Conservation (phyloP, 2,329 filamentous ascomycete species). For the Amesomyces nigricolor region DNA sequence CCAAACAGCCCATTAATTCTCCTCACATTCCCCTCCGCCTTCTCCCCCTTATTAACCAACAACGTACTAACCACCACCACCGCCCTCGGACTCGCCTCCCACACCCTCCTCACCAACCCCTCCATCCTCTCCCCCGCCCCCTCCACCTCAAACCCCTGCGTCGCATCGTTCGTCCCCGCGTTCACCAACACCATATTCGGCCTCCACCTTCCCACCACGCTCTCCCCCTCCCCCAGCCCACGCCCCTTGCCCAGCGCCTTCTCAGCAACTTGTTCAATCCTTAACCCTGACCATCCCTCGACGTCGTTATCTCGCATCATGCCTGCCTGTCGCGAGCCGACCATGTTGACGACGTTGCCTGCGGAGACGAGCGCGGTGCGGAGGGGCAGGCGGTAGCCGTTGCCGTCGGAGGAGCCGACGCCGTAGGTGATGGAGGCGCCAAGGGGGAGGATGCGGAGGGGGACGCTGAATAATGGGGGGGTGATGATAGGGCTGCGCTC, state of each 20-base stretch:
- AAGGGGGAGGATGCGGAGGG: constrained; percentile 40
- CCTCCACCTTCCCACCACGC: constrained; percentile 16
- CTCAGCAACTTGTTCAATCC: constrained; percentile 36
- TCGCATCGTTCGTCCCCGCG: constrained; percentile 41
- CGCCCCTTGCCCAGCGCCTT: constrained; percentile 26
- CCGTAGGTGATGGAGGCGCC: constrained; percentile 42
- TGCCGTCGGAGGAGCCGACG: constrained; percentile 23
- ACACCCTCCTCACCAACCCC: constrained; percentile 34
- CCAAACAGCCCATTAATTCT: constrained; percentile 34
- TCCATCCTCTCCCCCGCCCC: constrained; percentile 32
- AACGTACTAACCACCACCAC: constrained; percentile 33
- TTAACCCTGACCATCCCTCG: constrained; percentile 41
- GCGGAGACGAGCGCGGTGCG: constrained; percentile 29
- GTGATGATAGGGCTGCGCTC: neutral
- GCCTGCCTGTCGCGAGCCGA: constrained; percentile 34
- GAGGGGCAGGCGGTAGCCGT: constrained; percentile 37
- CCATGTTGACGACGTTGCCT: constrained; percentile 36
- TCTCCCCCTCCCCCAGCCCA: neutral
- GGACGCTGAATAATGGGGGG: constrained; percentile 20
- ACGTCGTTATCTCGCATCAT: constrained; percentile 39
- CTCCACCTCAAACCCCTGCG: constrained; percentile 30
- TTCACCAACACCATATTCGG: constrained; percentile 41
- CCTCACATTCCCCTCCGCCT: constrained; percentile 27
- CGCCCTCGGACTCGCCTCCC: constrained; percentile 29
- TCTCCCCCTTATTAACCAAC: constrained; percentile 24